Percentiles rank a stretch among this genome's conserved stretches.
phyloP scores from a whole-genome alignment of 164 flowering plant genomes.

The Tinospora cordifolia region DNA sequence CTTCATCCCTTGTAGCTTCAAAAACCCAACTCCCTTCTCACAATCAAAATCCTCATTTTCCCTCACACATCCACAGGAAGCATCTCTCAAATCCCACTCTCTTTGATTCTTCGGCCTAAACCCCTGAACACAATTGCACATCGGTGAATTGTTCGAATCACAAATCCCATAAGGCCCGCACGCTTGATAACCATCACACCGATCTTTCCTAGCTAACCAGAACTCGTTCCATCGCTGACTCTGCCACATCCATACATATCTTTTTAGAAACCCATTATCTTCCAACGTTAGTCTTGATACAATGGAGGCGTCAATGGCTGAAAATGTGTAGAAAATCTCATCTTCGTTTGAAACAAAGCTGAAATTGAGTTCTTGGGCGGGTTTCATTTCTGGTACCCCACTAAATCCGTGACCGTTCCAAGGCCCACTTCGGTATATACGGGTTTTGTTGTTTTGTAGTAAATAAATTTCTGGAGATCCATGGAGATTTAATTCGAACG shows the following conservation, averaged over 20 bases:
- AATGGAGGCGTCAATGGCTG: conserved; percentile 7
- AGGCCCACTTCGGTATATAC: conserved; percentile 40
- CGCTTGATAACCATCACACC: conserved; percentile 9
- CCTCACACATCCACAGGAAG: conserved; percentile 21
- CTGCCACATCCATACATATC: conserved; percentile 17
- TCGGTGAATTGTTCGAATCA: conserved; percentile 16
- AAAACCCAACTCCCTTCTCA: conserved; percentile 14
- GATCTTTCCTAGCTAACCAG: not conserved
- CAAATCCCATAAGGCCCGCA: conserved; percentile 33
- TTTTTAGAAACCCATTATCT: conserved; percentile 10
- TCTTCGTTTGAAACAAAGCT: conserved; percentile 18
- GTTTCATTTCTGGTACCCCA: conserved; percentile 47
- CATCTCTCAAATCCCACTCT: conserved; percentile 15
- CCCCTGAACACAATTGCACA: conserved; percentile 20
- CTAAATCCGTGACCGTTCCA: conserved; percentile 54
- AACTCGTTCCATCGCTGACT: not conserved
- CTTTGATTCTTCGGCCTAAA: conserved; percentile 15
- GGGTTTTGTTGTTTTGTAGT: not conserved
- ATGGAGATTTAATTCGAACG: conserved; percentile 20
- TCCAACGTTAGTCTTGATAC: conserved; percentile 32
- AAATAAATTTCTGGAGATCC: conserved; percentile 33
- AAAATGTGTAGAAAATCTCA: conserved; percentile 32
- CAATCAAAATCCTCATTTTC: conserved; percentile 5
- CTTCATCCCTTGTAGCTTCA: conserved; percentile 11
- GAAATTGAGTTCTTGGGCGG: conserved; percentile 12